Evolutionary conservation across 345 rosid genomes (phyloP), one percentile per base, ranked within the genome.

Genomic region (Dipteronia dyeriana): DNA sequence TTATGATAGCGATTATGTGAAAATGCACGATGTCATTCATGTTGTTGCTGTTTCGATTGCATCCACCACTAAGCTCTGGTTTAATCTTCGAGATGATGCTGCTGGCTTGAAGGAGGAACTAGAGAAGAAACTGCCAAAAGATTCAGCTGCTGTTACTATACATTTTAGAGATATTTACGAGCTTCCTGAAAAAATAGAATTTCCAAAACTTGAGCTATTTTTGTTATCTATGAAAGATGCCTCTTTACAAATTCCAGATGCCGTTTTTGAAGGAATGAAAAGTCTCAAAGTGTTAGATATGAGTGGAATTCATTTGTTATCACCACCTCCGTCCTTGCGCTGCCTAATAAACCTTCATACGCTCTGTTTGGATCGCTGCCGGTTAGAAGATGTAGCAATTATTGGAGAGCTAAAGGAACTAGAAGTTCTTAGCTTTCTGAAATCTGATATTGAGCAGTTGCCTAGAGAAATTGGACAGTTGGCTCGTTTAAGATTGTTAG

Each of bases 21-120:
- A 62, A 47, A 81, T 86, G 76, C 86, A 86, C 57, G 79, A 83
- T 23, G 53, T 79, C 11, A 68, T 83, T 17, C 71, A 9, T 39
- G 13, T 31, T 11, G 70, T 70, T 7, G 84, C 86, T 3, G 2
- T 62, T 5, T 65, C 78, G 3, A 74, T 81, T 1, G 82, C 80
- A 25, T 26, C 79, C 10, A 64, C 25, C 43, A 80, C 47, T 1
- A 56, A 68, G 2, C 71, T 41, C 8, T 20, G 65, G 25, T 41
- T 77, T 60, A 14, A 19, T 25, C 16, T 83, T 2, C 19, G 20
- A n/a, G 70, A 62, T 39, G 70, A 62, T 39, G 60, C n/a, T n/a
- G 9, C 79, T 1, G 62, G 4, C 13, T 9, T 75, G 22, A 16
- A 64, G 1, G 75, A 67, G 45, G 66, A 60, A 68, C 39, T 80